Evolutionary conservation across 805 yeast species (phyloP).

Genomic region (Candida qinlingensis): DNA sequence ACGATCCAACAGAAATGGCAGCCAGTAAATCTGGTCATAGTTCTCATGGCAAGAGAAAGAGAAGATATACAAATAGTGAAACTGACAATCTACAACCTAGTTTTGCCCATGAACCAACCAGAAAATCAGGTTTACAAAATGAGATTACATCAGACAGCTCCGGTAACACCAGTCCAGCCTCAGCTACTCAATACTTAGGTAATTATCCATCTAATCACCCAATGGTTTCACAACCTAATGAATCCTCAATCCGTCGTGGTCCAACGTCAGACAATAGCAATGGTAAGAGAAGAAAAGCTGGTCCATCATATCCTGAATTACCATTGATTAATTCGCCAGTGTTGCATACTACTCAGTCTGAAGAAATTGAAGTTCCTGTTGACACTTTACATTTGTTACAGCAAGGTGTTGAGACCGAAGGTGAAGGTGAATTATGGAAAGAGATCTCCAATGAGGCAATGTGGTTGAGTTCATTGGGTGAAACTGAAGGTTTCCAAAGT

Average conservation of each 20-base stretch:
- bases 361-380: slow-evolving; percentile 22
- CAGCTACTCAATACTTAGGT: not conserved
- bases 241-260: slow-evolving; percentile 15
- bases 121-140: not conserved
- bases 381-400: slow-evolving; percentile 26
- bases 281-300: slow-evolving; percentile 13
- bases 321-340: slow-evolving; percentile 13
- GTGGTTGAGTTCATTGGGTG: slow-evolving; percentile 49
- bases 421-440: slow-evolving; percentile 61
- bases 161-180: not conserved
- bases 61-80: not conserved
- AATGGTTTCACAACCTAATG: slow-evolving; percentile 10
- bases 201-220: not conserved
- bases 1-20: slow-evolving; percentile 16
- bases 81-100: not conserved
- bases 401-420: slow-evolving; percentile 27
- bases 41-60: not conserved
- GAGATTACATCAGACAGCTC: not conserved
- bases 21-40: not conserved
- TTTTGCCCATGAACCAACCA: not conserved
- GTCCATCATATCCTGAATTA: not conserved
- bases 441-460: slow-evolving; percentile 73
- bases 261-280: slow-evolving; percentile 3
- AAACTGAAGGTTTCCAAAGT: slow-evolving; percentile 33
- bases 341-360: slow-evolving; percentile 16